Evolutionary conservation across 768 basidiomycete species (phyloP), one percentile per base, ranked within the genome.

Genomic region (Kwoniella newhampshirensis): DNA sequence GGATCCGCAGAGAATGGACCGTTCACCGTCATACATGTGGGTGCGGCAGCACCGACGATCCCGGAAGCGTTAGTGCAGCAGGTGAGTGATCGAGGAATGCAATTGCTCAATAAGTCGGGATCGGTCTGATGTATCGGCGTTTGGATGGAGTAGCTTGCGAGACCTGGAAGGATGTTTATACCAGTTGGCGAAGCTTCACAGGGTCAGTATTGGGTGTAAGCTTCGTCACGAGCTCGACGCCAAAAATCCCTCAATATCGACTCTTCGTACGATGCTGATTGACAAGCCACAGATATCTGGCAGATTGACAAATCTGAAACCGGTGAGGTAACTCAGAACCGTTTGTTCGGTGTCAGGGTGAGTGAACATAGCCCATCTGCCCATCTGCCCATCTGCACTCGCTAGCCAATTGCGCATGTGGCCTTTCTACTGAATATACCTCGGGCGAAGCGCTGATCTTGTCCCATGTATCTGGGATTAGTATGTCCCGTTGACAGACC

Each of bases 1-100:
- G 93, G 92, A 79, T 63, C 56, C 75, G 37, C 39, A 20, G 20
- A 21, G 18, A 2, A 53, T 71, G 77, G 72, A 8, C 87, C 87
- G 0, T 91, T 85, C 70, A 83, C 90, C 59, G 86, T 84, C 0
- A 96, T 97, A 47, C 93, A 98, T 64, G 93, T 97, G 35, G 94
- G 94, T 3, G 94, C 94, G 0, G 93, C 94, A 0, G 86, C 93
- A 0, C 87, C 89, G 0, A 80, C 69, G 0, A 77, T 91, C 13
- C 92, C 93, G 0, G 74, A 82, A 20, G 75, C 81, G 0, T 82
- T 98, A 1, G 75, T 97, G 26, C 84, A 87, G 13, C 92, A 94
- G 68, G 55, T 65, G 25, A 53, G 54, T 23, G 12, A 9, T 18
- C 26, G 36, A 37, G 36, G 36, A 37, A n/a, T n/a, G n/a, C 36